phyloP scores from a whole-genome alignment of 306 rosid genomes.

The Rosa multiflora region DNA sequence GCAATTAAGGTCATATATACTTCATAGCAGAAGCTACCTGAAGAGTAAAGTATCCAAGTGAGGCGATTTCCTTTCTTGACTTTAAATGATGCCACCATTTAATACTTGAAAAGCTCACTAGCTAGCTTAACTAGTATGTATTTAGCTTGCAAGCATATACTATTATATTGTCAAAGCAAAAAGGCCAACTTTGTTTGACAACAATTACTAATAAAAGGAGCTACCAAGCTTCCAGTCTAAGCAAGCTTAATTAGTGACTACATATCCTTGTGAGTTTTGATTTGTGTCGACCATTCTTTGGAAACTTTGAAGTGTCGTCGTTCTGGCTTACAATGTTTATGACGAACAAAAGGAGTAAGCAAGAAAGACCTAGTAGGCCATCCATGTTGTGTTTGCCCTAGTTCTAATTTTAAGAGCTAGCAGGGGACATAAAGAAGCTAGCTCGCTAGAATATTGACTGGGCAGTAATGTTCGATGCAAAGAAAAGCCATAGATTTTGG shows the following conservation, averaged over 20 bases:
- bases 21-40: neutral
- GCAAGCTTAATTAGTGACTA: slow-evolving; percentile 7
- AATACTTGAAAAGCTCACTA: slow-evolving; percentile 7
- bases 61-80: neutral
- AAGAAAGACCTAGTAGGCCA: neutral
- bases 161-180: slow-evolving; percentile 3
- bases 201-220: slow-evolving; percentile 9
- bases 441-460: neutral
- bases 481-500: slow-evolving; percentile 32
- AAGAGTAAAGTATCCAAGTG: neutral
- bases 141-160: neutral
- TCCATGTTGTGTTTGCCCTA: neutral
- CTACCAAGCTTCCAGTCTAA: slow-evolving; percentile 18
- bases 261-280: neutral
- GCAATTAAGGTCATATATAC: neutral
- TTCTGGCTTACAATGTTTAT: neutral
- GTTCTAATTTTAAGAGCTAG: neutral
- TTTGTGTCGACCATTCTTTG: neutral
- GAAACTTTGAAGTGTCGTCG: neutral
- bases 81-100: slow-evolving; percentile 3
- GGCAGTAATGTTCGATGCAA: neutral
- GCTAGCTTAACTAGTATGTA: neutral
- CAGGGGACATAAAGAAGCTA: neutral
- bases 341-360: neutral
- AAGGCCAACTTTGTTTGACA: slow-evolving; percentile 2